Evolutionary conservation across 371 early-diverging fungal species (phyloP).

Genomic region (Sporodiniella umbellata): DNA sequence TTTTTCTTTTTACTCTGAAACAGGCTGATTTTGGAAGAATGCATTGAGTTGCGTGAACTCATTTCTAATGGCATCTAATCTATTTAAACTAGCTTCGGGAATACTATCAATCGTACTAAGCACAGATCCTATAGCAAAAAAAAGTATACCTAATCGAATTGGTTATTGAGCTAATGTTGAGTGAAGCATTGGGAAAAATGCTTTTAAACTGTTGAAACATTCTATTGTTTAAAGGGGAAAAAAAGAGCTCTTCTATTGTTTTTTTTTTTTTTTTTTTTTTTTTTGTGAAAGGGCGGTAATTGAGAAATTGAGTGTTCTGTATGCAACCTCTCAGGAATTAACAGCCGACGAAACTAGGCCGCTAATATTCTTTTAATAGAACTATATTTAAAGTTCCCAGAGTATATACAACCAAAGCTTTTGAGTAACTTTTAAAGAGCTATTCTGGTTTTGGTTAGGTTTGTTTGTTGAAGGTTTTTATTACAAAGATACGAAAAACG

Average conservation of each 20-base stretch:
- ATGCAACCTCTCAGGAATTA: too few relatives aligned
- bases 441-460: too few relatives aligned
- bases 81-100: neutral
- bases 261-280: too few relatives aligned
- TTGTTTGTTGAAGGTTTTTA: too few relatives aligned
- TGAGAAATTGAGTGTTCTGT: too few relatives aligned
- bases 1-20: conserved; percentile 11
- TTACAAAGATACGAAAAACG: too few relatives aligned
- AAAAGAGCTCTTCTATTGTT: neutral
- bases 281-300: too few relatives aligned
- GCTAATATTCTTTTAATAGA: too few relatives aligned
- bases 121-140: conserved; percentile 16
- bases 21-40: conserved; percentile 16
- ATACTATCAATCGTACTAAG: conserved; percentile 23
- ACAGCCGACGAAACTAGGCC: too few relatives aligned
- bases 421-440: too few relatives aligned
- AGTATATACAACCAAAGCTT: too few relatives aligned
- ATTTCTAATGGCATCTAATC: conserved; percentile 26
- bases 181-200: conserved; percentile 31
- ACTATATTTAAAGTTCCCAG: too few relatives aligned
- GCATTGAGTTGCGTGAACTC: conserved; percentile 33
- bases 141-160: conserved; percentile 35
- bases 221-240: neutral
- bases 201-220: conserved; percentile 51
- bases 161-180: conserved; percentile 35